Evolutionary conservation across 331 rosid genomes (phyloP).

Genomic region (Acacia concinna): DNA sequence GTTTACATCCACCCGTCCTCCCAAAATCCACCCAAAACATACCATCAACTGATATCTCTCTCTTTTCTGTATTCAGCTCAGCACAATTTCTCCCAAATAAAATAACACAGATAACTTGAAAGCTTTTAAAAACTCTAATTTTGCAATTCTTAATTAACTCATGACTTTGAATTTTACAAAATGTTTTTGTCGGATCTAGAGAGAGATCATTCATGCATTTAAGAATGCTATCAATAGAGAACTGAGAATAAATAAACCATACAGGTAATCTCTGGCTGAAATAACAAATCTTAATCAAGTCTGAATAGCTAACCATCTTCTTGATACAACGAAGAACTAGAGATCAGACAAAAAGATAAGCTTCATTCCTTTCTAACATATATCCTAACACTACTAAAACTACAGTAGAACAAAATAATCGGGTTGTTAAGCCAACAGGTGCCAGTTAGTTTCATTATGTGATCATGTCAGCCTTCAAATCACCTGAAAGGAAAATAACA

Average conservation of each 20-base stretch:
- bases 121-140: background rate
- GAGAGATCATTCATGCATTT: background rate
- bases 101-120: background rate
- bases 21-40: no score
- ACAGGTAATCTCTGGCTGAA: background rate
- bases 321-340: background rate
- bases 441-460: slow-evolving; percentile 2
- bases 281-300: background rate
- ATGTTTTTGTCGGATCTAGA: background rate
- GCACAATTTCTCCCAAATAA: background rate
- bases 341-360: background rate
- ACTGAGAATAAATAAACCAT: background rate
- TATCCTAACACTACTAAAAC: background rate
- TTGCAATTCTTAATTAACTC: background rate
- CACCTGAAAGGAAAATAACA: background rate
- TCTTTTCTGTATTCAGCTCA: background rate
- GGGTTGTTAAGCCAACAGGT: slow-evolving; percentile 8
- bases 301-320: background rate
- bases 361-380: background rate
- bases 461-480: slow-evolving; percentile 5
- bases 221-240: no score
- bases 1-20: no score
- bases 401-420: slow-evolving; percentile 9
- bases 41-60: no score
- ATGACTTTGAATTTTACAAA: background rate